Conservation (phyloP, 345 rosid species). For the Hevea brasiliensis region DNA sequence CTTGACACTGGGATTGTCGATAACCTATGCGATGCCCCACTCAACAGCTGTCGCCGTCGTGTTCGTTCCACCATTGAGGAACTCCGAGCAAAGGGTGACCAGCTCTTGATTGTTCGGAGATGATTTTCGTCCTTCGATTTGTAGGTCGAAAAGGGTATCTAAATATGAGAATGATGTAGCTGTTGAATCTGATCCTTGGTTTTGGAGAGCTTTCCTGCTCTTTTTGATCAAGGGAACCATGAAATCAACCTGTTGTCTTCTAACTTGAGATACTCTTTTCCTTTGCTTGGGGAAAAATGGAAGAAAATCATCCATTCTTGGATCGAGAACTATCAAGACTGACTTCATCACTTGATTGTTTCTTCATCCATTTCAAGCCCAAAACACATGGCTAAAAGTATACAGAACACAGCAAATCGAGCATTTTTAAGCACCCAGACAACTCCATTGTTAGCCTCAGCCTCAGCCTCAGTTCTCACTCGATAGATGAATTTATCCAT, state of each 20-base stretch:
- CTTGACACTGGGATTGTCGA: constrained; percentile 62
- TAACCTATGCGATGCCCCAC: constrained; percentile 86
- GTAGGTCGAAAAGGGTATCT: constrained; percentile 68
- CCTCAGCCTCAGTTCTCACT: constrained; percentile 47
- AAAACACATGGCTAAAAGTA: constrained; percentile 69
- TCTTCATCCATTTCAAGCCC: constrained; percentile 83
- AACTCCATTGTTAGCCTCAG: constrained; percentile 33
- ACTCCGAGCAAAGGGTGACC: constrained; percentile 82
- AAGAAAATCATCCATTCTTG: constrained; percentile 82
- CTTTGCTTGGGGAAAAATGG: constrained; percentile 74
- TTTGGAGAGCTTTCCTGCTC: constrained; percentile 50
- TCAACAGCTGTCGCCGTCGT: constrained; percentile 84
- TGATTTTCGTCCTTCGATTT: constrained; percentile 57
- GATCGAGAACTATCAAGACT: constrained; percentile 60
- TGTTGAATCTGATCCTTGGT: constrained; percentile 46
- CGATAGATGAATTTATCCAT: constrained; percentile 65
- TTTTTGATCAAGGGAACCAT: constrained; percentile 55
- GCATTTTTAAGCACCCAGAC: constrained; percentile 70
- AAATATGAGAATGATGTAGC: constrained; percentile 74
- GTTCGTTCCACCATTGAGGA: constrained; percentile 85
- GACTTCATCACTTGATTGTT: constrained; percentile 60
- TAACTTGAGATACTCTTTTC: constrained; percentile 50
- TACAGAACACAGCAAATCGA: constrained; percentile 71
- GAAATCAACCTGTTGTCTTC: constrained; percentile 60
- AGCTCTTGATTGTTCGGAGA: constrained; percentile 64